A percentile compares a stretch with the other conserved stretches of the same genome.
These are phyloP conservation scores for Geotrichum restrictum DNA, from an alignment of 1,139 yeast species.

Conservation along the genomic window DNA sequence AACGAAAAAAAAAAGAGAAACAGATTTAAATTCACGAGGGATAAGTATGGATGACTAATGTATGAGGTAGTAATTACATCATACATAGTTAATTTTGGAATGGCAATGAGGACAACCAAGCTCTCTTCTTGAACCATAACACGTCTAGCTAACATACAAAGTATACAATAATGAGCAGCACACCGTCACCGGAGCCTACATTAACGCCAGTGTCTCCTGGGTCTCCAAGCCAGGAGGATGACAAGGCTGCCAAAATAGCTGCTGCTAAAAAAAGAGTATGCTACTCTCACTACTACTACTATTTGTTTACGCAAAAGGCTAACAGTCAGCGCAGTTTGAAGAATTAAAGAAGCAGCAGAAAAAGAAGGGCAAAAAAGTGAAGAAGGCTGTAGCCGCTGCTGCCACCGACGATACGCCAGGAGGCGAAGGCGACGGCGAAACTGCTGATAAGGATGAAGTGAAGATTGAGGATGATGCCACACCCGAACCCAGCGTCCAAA, in stretches of 20 bases:
- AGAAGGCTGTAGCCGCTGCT: conserved; percentile 25
- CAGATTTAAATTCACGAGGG: not conserved
- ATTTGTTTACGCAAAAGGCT: not conserved
- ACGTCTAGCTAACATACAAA: not conserved
- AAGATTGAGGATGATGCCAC: conserved; percentile 17
- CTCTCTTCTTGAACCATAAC: not conserved
- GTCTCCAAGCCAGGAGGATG: conserved; percentile 15
- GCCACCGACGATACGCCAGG: conserved; percentile 5
- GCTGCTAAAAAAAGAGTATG: conserved; percentile 57
- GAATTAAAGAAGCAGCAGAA: conserved; percentile 55
- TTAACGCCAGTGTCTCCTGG: not conserved
- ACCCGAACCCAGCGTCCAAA: not conserved
- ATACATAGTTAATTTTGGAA: not conserved
- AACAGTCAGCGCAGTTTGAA: conserved; percentile 42
- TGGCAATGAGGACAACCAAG: not conserved
- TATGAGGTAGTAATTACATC: not conserved
- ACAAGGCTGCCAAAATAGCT: conserved; percentile 56
- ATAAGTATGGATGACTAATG: not conserved
- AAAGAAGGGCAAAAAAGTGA: conserved; percentile 47
- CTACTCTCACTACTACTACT: not conserved
- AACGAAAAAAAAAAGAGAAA: not conserved
- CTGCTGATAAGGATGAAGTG: conserved; percentile 15
- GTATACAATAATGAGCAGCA: not conserved
- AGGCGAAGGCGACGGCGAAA: conserved; percentile 3
- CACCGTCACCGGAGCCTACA: conserved; percentile 10